phyloP scores from a whole-genome alignment of 2,329 filamentous ascomycete genomes.

The Cercospora brassicicola region DNA sequence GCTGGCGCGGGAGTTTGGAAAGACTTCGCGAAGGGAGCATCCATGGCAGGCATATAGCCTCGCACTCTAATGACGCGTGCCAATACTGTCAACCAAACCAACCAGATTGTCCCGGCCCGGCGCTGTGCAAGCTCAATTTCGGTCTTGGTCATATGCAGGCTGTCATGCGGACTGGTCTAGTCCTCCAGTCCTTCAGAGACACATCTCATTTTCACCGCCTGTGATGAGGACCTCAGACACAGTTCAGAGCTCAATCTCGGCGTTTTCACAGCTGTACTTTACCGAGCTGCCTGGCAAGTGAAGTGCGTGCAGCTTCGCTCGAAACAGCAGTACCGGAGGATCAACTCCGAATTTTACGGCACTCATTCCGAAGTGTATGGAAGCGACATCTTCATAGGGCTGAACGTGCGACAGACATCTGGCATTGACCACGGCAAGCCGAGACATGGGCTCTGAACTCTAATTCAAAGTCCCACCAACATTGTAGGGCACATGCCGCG shows the following conservation, averaged over 20 bases:
- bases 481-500: neutral
- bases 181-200: neutral
- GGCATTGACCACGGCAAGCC: neutral
- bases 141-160: neutral
- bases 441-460: constrained; percentile 1
- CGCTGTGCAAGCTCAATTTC: neutral
- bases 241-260: neutral
- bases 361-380: neutral
- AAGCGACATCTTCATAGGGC: neutral
- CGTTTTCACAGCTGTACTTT: neutral
- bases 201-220: neutral
- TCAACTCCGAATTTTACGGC: neutral
- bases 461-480: neutral
- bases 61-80: constrained; percentile 6
- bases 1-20: neutral
- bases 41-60: neutral
- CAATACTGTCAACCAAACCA: constrained; percentile 15
- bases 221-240: neutral
- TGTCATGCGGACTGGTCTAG: neutral
- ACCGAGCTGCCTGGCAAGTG: neutral
- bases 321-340: neutral
- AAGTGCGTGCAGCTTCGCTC: neutral
- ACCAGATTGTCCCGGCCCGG: neutral
- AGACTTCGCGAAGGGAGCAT: neutral
- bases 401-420: neutral